These are phyloP conservation scores for Phytophthora boehmeriae DNA, from an alignment of 352 stramenopile species.

Conservation along the genomic window DNA sequence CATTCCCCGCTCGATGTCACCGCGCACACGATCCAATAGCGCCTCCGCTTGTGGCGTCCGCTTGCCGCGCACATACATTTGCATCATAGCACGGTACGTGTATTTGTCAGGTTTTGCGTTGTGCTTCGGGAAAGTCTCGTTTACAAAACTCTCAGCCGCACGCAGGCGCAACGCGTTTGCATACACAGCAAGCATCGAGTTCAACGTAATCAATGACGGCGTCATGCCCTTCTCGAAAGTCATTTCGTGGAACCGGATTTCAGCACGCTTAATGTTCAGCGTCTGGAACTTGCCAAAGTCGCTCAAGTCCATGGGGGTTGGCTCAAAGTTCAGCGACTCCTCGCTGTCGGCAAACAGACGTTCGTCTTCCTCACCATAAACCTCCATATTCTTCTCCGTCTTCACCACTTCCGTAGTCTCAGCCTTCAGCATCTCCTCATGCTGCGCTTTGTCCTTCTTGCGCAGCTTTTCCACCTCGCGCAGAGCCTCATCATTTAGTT, in stretches of 20 bases:
- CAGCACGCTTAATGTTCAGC: conserved; percentile 68
- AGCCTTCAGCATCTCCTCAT: conserved; percentile 43
- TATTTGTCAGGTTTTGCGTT: conserved; percentile 52
- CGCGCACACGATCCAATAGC: conserved; percentile 51
- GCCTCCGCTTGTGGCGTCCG: conserved; percentile 58
- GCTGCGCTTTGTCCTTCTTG: conserved; percentile 32
- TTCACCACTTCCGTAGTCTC: conserved; percentile 34
- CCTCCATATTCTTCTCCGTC: conserved; percentile 38
- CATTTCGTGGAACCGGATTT: conserved; percentile 71
- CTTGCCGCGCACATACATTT: conserved; percentile 80
- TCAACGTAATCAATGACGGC: conserved; percentile 66
- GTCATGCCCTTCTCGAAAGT: conserved; percentile 43
- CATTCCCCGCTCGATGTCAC: conserved; percentile 49
- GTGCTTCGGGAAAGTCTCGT: conserved; percentile 54
- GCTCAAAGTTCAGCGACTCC: conserved; percentile 53
- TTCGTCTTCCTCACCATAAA: conserved; percentile 42
- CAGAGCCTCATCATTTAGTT: conserved; percentile 45
- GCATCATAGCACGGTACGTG: conserved; percentile 82
- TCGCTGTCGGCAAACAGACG: conserved; percentile 40
- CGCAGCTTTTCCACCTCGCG: conserved; percentile 43
- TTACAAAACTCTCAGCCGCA: conserved; percentile 54
- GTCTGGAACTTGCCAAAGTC: conserved; percentile 78
- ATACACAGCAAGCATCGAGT: conserved; percentile 81
- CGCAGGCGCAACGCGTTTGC: conserved; percentile 74
- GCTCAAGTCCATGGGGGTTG: conserved; percentile 57